Percentiles rank a stretch among this genome's conserved stretches.
These are phyloP conservation scores for Alternaria ventricosa DNA, from an alignment of 2,329 filamentous ascomycete species.

Conservation along the genomic window DNA sequence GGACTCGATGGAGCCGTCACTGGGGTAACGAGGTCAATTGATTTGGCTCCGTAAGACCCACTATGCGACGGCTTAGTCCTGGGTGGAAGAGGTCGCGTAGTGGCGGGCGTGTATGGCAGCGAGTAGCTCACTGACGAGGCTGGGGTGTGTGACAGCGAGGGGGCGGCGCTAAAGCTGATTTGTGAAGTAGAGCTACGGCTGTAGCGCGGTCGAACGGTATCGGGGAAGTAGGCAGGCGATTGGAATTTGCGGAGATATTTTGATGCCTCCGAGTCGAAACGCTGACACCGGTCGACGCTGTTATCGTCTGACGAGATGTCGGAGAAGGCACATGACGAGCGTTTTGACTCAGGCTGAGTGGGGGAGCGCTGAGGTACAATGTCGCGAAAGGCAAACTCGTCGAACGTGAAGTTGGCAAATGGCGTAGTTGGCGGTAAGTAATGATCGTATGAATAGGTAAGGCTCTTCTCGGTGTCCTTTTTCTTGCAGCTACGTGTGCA, in stretches of 20 bases:
- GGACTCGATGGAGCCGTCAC: constrained; percentile 46
- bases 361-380: constrained; percentile 58
- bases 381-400: constrained; percentile 49
- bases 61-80: constrained; percentile 48
- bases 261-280: constrained; percentile 48
- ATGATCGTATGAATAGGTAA: constrained; percentile 37
- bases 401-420: constrained; percentile 47
- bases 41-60: constrained; percentile 49
- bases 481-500: constrained; percentile 51
- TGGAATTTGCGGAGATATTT: constrained; percentile 53
- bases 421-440: constrained; percentile 47
- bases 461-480: constrained; percentile 52
- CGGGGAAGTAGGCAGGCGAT: constrained; percentile 30
- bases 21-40: constrained; percentile 55
- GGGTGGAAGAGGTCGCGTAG: constrained; percentile 47
- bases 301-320: constrained; percentile 51
- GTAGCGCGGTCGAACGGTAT: constrained; percentile 43
- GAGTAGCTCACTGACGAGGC: constrained; percentile 55
- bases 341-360: constrained; percentile 48
- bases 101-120: constrained; percentile 49
- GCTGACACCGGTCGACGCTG: constrained; percentile 20
- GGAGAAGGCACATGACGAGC: constrained; percentile 52
- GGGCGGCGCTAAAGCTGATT: constrained; percentile 47
- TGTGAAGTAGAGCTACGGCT: constrained; percentile 45
- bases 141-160: constrained; percentile 57